Evolutionary conservation across 768 basidiomycete species (phyloP), one percentile per base, ranked within the genome.

Genomic region (Boletus huronensis): DNA sequence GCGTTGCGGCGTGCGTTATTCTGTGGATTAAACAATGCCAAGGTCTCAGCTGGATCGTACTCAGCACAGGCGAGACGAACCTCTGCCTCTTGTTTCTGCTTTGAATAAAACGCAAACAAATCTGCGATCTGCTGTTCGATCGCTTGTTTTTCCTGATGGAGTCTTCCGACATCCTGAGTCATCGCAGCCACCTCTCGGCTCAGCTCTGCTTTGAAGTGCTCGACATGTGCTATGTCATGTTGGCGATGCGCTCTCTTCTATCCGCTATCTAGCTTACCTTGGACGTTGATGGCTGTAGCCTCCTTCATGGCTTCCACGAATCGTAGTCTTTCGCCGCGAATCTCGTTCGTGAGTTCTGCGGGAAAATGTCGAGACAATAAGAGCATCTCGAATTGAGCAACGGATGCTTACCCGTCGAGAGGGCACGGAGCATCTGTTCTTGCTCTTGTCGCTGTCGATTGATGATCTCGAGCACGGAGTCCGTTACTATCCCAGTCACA

Each of bases 281-380:
- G 85, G 3, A 95, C 84, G 58, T 94, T 93, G 61, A 95, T 89
- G 2, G 83, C 82, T 0, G 93, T 95, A 1, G 91, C 93, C 61
- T 93, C 88, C 66, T 90, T 90, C 92, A 94, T 95, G n/a, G 93
- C 91, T 63, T 95, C 93, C 6, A 94, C 89, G 62, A 95, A 94
- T 6, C 89, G 78, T 50, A 94, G 71, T 44, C 91, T 73, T 70
- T 94, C 92, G 1, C 93, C 91, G 49, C 86, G 84, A 50, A 95
- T 93, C 61, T 94, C 93, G 52, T 81, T 79, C 3, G 86, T 85
- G 21, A 95, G 78, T 66, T 91, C 92, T 90, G 61, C 17, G 31
- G 25, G 47, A 40, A 28, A 19, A 28, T 5, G 14, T 53, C 53
- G 7, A 50, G 25, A 26, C 23, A 11, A 41, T 26, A 11, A 54